Evolutionary conservation across 805 yeast species (phyloP).

Genomic region (Starmerella powellii): DNA sequence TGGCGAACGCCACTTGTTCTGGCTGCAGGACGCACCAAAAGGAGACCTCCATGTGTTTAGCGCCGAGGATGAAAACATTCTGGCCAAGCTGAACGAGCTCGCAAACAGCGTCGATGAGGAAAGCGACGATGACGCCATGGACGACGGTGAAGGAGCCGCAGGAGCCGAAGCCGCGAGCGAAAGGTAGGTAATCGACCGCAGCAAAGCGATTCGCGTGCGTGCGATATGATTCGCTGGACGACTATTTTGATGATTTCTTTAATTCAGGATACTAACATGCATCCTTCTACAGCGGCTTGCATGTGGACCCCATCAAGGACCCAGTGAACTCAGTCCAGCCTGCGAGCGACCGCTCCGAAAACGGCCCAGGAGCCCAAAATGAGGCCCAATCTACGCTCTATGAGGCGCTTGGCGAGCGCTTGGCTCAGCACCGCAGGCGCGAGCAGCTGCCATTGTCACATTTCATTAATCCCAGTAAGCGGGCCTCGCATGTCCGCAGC

Average conservation of each 20-base stretch:
- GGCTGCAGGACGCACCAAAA: conserved; percentile 70
- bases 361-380: too few relatives aligned
- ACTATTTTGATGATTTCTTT: too few relatives aligned
- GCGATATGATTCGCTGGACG: too few relatives aligned
- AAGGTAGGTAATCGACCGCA: background rate
- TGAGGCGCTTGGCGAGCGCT: background rate
- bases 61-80: conserved; percentile 42
- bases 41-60: conserved; percentile 47
- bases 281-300: too few relatives aligned
- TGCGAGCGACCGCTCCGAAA: too few relatives aligned
- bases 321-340: too few relatives aligned
- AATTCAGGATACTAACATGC: too few relatives aligned
- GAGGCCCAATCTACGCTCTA: background rate
- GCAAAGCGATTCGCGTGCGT: background rate
- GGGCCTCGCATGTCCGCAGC: conserved; percentile 29
- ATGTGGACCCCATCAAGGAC: too few relatives aligned
- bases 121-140: conserved; percentile 18
- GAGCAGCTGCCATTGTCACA: conserved; percentile 3
- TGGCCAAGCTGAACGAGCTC: conserved; percentile 38
- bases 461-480: conserved; percentile 9
- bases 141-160: conserved; percentile 13
- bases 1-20: conserved; percentile 43
- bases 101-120: conserved; percentile 19
- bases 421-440: background rate
- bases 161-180: background rate